Evolutionary conservation across 208 protist species (phyloP), one percentile per base, ranked within the genome.

Genomic region (Leishmania lainsoni): DNA sequence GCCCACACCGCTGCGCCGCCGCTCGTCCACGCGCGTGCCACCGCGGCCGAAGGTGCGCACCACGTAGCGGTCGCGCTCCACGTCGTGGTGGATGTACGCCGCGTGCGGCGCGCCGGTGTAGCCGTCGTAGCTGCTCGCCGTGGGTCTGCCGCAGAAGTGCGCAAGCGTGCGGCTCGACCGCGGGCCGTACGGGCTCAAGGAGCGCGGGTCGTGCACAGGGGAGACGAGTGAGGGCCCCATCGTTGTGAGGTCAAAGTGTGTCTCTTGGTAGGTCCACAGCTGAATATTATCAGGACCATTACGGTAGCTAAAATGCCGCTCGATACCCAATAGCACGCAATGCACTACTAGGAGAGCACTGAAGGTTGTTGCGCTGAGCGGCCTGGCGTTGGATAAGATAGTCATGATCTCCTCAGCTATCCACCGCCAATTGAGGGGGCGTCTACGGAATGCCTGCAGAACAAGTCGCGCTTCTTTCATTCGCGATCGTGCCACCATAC

Each of bases 91-190:
- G 20, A 78, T 73, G 51, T 82, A 82, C 39, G 72, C 72, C 14
- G 79, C 79, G 51, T 82, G 79, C 54, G 79, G 29, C 5, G 72
- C 72, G 6, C 79, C 72, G 48, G 61, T 56, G 79, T 73, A 77
- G 61, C 79, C 79, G 79, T 82, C 79, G 51, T 82, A 82, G 72
- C 79, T 78, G 79, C 79, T 82, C 35, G 54, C 79, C 48, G 79
- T 82, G 14, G 79, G 79, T 14, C 79, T 56, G 5, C 78, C 70
- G 48, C 61, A 82, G 79, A 59, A 82, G 71, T 42, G 72, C 48
- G 3, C 72, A 29, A 65, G 45, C 72, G 56, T 59, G n/a, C 22
- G 48, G n/a, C 3, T 1, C 29, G 70, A 73, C 29, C 32, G 72
- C 54, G 79, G 79, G 9, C 12, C 12, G 51, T 56, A 78, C 16